Base-by-base conservation (phyloP, 805 yeast genomes). In the Zygotorulaspora florentina region DNA sequence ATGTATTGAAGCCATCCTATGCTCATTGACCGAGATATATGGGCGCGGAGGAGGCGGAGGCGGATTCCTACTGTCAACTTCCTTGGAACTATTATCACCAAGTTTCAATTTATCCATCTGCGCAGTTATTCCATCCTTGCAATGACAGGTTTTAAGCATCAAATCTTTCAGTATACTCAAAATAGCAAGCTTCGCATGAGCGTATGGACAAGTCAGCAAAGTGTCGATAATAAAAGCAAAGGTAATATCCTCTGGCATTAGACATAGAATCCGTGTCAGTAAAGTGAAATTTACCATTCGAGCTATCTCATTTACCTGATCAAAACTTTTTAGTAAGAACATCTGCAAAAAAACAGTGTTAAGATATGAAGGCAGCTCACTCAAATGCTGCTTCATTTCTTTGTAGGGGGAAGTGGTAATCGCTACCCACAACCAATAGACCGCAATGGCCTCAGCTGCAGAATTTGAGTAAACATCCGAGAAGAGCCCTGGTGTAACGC, bases 121-220 rank as follows among this genome's bases (percentile, higher is more conserved):
- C 25, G 23, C 38, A 11, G 44, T 33, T 25, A 49, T 30, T 31
- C 39, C 46, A 23, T 34, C 40, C 26, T 46, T 23, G 29, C 41
- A 43, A 26, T 43, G 46, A 15, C 50, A 51, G 6, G 57, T 56
- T 50, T 76, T 73, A 4, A 74, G 55, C 52, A 81, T 62, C 51
- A 88, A 70, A 54, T 83, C 87, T 61, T 84, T 87, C 57, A 88
- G 73, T 18, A 87, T 79, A 3, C 83, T 79, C 13, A 87, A 74
- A 30, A 80, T 66, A 2, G 80, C 80, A 18, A 83, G 72, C 54
- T 80, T 80, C 17, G 79, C 76, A 33, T 76, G 75, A 33, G 74
- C 79, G 57, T 74, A 79, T 1, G 93, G 90, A 57, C 91, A 85
- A 42, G 76, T 70, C 25, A 70, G 67, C 41, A 91, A 69, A 0